Base-by-base conservation (phyloP, 306 rosid species). In the Cajanus cajan region DNA sequence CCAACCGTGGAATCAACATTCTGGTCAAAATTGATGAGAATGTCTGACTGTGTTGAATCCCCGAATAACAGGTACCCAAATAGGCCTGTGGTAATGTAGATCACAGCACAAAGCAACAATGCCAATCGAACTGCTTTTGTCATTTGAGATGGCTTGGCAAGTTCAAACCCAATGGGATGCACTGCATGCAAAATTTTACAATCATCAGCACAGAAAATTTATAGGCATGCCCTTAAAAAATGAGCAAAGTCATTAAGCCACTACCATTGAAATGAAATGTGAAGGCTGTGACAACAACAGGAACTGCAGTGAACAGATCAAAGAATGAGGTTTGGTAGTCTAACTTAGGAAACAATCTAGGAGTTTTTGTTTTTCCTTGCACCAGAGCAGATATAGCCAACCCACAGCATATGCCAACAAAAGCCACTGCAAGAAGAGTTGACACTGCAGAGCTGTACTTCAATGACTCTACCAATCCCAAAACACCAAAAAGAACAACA, bases 31-130 rank as follows among this genome's bases (percentile, higher is more conserved):
- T 95, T 95, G 48, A 95, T 84, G 1, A 95, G 94, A 58, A 95
- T 89, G 79, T 95, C 99, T 7, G 97, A 21, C 75, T 84, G 87
- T 44, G 84, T 88, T 58, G 96, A 87, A 67, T 95, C 97, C 37
- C 99, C 99, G 77, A 95, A 95, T 48, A 95, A 77, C 9, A 95
- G 82, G 89, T 93, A 95, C 69, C 99, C 99, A 69, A 93, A 95
- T 45, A 95, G 73, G 25, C 99, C 98, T 3, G 89, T 83, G 78
- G 88, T 7, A 36, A 83, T 84, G 88, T 95, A 95, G 77, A 95
- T 79, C 34, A 67, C 80, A 5, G 92, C 94, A 58, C 96, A 91
- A 15, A 93, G 89, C 62, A 87, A 51, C 4, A 93, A 78, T 10
- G 99, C 88, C n/a, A 91, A 85, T 80, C 92, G 86, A 43, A 89